phyloP scores from a whole-genome alignment of 2,329 filamentous ascomycete species.

The Daldinia sp. region DNA sequence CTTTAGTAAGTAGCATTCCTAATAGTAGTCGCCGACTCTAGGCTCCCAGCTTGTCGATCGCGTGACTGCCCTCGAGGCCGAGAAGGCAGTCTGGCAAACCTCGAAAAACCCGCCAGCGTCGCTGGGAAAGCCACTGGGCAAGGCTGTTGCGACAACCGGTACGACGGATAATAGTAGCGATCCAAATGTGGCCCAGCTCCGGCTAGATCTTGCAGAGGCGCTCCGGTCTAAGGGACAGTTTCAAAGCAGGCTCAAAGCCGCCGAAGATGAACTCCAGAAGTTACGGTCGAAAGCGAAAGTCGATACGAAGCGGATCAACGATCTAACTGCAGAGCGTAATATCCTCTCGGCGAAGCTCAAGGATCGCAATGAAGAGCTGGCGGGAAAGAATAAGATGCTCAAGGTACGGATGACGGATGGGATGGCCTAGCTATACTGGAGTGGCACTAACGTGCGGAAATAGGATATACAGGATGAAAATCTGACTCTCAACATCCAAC shows the following conservation, averaged over 20 bases:
- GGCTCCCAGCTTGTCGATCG: constrained; percentile 59
- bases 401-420: constrained; percentile 60
- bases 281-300: constrained; percentile 66
- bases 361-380: constrained; percentile 86
- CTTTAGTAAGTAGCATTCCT: constrained; percentile 1
- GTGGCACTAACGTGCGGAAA: constrained; percentile 4
- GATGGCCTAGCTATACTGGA: not conserved
- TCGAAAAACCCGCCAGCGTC: constrained; percentile 3
- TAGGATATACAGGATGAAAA: constrained; percentile 92
- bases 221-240: constrained; percentile 76
- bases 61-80: constrained; percentile 68
- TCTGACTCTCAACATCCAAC: constrained; percentile 83
- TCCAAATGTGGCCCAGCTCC: constrained; percentile 58
- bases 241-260: constrained; percentile 67
- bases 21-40: constrained; percentile 12
- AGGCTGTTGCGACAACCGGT: constrained; percentile 36
- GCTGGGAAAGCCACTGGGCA: constrained; percentile 36
- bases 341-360: constrained; percentile 71
- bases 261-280: constrained; percentile 70
- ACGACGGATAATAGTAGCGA: constrained; percentile 40
- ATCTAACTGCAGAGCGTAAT: constrained; percentile 69
- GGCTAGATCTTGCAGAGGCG: constrained; percentile 77
- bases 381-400: constrained; percentile 82
- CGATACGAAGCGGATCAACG: constrained; percentile 68
- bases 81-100: constrained; percentile 55